A percentile compares a stretch with the other conserved stretches of the same genome.
Conservation (phyloP, 345 rosid genomes). For the Iberis pinnata region DNA sequence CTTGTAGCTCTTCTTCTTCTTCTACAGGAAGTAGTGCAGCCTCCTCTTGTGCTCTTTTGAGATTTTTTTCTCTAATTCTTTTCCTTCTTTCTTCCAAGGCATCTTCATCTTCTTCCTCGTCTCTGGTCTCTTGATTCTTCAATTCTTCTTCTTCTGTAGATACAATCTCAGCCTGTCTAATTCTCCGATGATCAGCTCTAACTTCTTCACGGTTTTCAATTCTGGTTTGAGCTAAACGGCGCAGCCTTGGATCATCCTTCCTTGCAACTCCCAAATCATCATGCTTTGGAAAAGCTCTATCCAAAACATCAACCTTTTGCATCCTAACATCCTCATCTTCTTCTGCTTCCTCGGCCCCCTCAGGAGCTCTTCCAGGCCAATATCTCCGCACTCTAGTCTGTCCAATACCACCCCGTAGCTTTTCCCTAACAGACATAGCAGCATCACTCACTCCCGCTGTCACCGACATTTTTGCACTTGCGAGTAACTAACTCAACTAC, state of each 20-base stretch:
- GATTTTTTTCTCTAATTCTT: constrained; percentile 45
- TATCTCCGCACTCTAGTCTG: constrained; percentile 68
- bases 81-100: constrained; percentile 54
- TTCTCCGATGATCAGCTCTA: constrained; percentile 62
- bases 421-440: constrained; percentile 55
- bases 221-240: constrained; percentile 58
- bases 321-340: constrained; percentile 58
- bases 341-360: constrained; percentile 60
- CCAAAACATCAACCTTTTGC: constrained; percentile 42
- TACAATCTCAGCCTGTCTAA: constrained; percentile 59
- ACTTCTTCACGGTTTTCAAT: constrained; percentile 55
- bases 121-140: constrained; percentile 38
- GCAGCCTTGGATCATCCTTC: constrained; percentile 60
- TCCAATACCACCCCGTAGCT: constrained; percentile 59
- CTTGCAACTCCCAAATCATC: constrained; percentile 33
- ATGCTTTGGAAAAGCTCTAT: constrained; percentile 46
- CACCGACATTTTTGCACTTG: constrained; percentile 46
- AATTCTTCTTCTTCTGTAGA: constrained; percentile 52
- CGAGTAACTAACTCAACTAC: neutral
- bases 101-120: constrained; percentile 58
- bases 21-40: constrained; percentile 47
- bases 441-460: constrained; percentile 68
- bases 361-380: constrained; percentile 74
- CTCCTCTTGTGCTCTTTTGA: constrained; percentile 49
- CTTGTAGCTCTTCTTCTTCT: constrained; percentile 56